Evolutionary conservation across 495 filamentous ascomycete species (phyloP).

Genomic region (Cetradonia linearis): DNA sequence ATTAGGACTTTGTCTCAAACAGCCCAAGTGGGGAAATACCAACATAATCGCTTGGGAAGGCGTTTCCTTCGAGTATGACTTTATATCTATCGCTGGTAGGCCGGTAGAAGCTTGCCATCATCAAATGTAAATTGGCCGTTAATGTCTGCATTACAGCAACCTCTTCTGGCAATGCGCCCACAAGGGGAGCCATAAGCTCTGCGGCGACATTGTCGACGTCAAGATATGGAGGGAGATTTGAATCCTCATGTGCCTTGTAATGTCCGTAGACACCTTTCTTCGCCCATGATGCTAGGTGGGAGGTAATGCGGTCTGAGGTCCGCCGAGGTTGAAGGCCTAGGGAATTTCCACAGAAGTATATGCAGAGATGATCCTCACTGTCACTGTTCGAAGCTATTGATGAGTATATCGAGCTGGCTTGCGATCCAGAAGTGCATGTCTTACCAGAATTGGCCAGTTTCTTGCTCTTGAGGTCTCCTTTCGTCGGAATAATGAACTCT

Average conservation of each 20-base stretch:
- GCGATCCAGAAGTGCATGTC: slow-evolving; percentile 22
- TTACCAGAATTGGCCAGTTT: slow-evolving; percentile 37
- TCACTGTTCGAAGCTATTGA: slow-evolving; percentile 25
- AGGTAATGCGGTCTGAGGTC: slow-evolving; percentile 57
- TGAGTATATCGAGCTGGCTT: slow-evolving; percentile 5
- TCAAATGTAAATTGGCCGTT: slow-evolving; percentile 81
- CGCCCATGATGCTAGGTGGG: slow-evolving; percentile 79
- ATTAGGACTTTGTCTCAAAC: background rate
- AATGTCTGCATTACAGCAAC: slow-evolving; percentile 91
- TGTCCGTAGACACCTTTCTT: slow-evolving; percentile 90
- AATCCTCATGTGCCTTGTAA: slow-evolving; percentile 71
- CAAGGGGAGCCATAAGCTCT: slow-evolving; percentile 66
- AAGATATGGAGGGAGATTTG: slow-evolving; percentile 68
- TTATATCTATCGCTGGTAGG: slow-evolving; percentile 68
- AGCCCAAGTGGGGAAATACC: slow-evolving; percentile 9
- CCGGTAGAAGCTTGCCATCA: slow-evolving; percentile 86
- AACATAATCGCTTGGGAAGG: slow-evolving; percentile 90
- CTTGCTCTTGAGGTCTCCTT: slow-evolving; percentile 61
- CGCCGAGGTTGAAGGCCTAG: slow-evolving; percentile 78
- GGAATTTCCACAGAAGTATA: slow-evolving; percentile 96
- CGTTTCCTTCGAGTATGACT: slow-evolving; percentile 87
- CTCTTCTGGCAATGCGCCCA: slow-evolving; percentile 70
- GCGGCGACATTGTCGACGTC: slow-evolving; percentile 65
- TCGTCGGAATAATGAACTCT: slow-evolving; percentile 80
- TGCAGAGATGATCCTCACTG: slow-evolving; percentile 39